These are phyloP conservation scores for Metrosideros polymorpha DNA, from an alignment of 441 rosid genomes.

Conservation along the genomic window DNA sequence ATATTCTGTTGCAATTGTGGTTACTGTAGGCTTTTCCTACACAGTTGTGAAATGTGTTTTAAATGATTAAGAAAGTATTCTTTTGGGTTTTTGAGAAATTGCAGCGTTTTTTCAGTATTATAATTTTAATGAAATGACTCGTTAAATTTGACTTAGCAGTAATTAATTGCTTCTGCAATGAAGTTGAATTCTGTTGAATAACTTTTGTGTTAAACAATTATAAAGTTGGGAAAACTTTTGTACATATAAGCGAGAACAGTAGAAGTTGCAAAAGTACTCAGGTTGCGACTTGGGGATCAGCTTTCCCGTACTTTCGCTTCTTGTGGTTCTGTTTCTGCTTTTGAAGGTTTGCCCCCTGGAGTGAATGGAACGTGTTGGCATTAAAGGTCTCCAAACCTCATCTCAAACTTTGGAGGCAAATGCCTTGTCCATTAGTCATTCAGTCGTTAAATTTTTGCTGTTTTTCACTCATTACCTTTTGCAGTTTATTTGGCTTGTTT, in stretches of 20 bases:
- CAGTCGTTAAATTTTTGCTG: background rate
- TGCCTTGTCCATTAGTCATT: background rate
- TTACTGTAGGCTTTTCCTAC: background rate
- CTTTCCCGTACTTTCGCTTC: background rate
- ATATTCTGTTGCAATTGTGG: background rate
- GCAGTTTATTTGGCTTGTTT: background rate
- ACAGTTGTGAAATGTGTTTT: background rate
- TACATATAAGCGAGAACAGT: background rate
- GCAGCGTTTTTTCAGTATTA: background rate
- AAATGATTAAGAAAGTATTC: background rate
- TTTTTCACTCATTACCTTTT: background rate
- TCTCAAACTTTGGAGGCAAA: background rate
- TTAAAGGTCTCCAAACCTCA: background rate
- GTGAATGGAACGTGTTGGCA: background rate
- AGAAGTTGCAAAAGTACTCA: background rate
- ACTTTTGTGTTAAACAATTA: background rate
- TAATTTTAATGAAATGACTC: background rate
- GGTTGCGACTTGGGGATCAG: background rate
- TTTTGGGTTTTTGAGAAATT: background rate
- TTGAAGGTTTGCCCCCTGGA: background rate
- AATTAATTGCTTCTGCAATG: background rate
- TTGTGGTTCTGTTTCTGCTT: background rate
- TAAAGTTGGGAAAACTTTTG: background rate
- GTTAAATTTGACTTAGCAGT: background rate
- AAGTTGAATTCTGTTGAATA: background rate